Conservation (phyloP, 441 rosid genomes). For the Viola pubescens region DNA sequence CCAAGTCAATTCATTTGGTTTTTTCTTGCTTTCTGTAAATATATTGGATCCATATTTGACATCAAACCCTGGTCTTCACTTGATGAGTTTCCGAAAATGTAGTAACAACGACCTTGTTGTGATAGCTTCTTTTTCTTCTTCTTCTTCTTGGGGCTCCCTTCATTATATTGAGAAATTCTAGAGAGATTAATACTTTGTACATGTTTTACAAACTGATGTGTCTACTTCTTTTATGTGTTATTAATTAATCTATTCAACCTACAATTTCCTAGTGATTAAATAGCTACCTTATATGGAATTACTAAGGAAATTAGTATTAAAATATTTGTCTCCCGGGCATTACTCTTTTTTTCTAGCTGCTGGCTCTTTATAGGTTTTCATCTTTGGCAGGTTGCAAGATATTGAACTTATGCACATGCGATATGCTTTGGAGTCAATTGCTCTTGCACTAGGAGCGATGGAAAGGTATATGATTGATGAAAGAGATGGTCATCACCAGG, state of each 20-base stretch:
- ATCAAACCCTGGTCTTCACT: neutral
- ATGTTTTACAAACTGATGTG: too few relatives aligned
- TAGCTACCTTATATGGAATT: too few relatives aligned
- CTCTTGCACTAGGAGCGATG: slow-evolving; percentile 72
- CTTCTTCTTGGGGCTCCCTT: neutral
- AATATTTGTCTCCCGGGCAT: too few relatives aligned
- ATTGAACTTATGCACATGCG: slow-evolving; percentile 97
- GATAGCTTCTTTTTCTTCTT: too few relatives aligned
- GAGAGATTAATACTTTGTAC: too few relatives aligned
- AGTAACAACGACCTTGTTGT: neutral
- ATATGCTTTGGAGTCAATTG: slow-evolving; percentile 82
- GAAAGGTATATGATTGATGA: slow-evolving; percentile 46
- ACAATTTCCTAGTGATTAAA: too few relatives aligned
- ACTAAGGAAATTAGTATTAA: neutral
- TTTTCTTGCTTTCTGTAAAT: too few relatives aligned
- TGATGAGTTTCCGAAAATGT: neutral
- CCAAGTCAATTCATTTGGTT: too few relatives aligned
- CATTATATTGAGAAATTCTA: too few relatives aligned
- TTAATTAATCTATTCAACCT: too few relatives aligned
- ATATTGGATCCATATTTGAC: too few relatives aligned
- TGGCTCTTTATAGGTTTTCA: slow-evolving; percentile 5
- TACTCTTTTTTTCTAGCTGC: slow-evolving; percentile 3
- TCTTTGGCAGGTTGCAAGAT: slow-evolving; percentile 71
- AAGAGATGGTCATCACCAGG: slow-evolving; percentile 38
- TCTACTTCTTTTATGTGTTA: too few relatives aligned